phyloP scores from a whole-genome alignment of 2,329 filamentous ascomycete species.

The Colletotrichum endophyticum region DNA sequence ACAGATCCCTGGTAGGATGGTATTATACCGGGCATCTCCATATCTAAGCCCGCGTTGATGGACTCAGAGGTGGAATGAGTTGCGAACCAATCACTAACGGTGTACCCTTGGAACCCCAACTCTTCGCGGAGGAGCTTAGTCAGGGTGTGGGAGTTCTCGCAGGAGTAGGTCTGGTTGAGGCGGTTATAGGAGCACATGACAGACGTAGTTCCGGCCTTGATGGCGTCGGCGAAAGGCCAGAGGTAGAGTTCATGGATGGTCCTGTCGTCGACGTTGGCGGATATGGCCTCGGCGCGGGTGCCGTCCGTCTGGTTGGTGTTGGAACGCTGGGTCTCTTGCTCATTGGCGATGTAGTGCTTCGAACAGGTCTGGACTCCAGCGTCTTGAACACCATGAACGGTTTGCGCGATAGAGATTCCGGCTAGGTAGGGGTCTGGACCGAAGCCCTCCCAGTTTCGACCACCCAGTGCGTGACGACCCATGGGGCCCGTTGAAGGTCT shows the following conservation, averaged over 20 bases:
- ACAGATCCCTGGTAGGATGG: slow-evolving; percentile 35
- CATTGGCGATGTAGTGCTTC: slow-evolving; percentile 45
- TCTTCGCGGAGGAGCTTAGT: slow-evolving; percentile 54
- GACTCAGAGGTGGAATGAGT: slow-evolving; percentile 44
- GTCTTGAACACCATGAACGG: slow-evolving; percentile 72
- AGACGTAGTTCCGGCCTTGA: slow-evolving; percentile 27
- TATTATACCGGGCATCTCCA: slow-evolving; percentile 45
- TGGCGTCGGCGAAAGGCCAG: slow-evolving; percentile 32
- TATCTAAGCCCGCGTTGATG: slow-evolving; percentile 44
- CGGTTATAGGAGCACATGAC: slow-evolving; percentile 35
- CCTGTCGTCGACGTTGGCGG: slow-evolving; percentile 26
- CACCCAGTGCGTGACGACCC: slow-evolving; percentile 67
- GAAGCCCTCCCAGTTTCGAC: slow-evolving; percentile 64
- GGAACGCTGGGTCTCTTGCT: slow-evolving; percentile 45
- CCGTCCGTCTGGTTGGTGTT: slow-evolving; percentile 57
- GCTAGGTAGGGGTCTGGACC: slow-evolving; percentile 72
- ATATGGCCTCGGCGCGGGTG: slow-evolving; percentile 45
- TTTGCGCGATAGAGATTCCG: slow-evolving; percentile 67
- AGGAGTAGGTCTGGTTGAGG: slow-evolving; percentile 51
- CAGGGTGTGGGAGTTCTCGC: slow-evolving; percentile 48
- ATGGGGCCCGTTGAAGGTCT: slow-evolving; percentile 65
- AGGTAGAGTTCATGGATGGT: slow-evolving; percentile 33
- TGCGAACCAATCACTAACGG: slow-evolving; percentile 48
- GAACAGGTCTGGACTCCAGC: slow-evolving; percentile 70
- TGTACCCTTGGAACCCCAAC: slow-evolving; percentile 53